Evolutionary conservation across 768 basidiomycete species (phyloP).

Genomic region (Mycena galericulata): DNA sequence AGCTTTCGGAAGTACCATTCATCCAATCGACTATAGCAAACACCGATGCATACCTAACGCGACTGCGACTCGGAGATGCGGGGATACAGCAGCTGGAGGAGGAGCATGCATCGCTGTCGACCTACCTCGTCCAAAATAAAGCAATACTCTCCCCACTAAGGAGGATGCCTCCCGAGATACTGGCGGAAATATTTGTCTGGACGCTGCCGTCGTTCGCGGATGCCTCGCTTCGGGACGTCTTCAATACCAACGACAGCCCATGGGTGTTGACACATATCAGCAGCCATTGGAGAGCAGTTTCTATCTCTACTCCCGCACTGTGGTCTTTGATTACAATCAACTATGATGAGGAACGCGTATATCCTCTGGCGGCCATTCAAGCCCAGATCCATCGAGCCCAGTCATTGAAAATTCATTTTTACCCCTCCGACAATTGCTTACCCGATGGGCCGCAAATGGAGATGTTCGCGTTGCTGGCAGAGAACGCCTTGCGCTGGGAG

Average conservation of each 20-base stretch:
- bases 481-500: background rate
- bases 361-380: background rate
- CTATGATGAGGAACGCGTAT: background rate
- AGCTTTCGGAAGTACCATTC: too few relatives aligned
- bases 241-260: background rate
- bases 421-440: background rate
- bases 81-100: background rate
- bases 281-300: conserved; percentile 5
- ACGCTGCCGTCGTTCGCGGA: background rate
- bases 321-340: conserved; percentile 9
- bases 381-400: conserved; percentile 1
- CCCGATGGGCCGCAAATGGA: background rate
- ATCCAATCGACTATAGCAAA: too few relatives aligned
- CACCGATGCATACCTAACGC: too few relatives aligned
- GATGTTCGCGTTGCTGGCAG: background rate
- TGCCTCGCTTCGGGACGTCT: background rate
- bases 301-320: background rate
- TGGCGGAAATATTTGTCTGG: conserved; percentile 14
- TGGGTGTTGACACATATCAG: conserved; percentile 1
- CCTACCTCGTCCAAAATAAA: background rate
- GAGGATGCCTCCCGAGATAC: conserved; percentile 13
- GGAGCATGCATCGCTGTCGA: background rate
- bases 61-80: too few relatives aligned
- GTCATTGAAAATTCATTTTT: background rate
- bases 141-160: conserved; percentile 1